Conservation (phyloP, 257 asterid genomes). For the Scutellaria barbata region DNA sequence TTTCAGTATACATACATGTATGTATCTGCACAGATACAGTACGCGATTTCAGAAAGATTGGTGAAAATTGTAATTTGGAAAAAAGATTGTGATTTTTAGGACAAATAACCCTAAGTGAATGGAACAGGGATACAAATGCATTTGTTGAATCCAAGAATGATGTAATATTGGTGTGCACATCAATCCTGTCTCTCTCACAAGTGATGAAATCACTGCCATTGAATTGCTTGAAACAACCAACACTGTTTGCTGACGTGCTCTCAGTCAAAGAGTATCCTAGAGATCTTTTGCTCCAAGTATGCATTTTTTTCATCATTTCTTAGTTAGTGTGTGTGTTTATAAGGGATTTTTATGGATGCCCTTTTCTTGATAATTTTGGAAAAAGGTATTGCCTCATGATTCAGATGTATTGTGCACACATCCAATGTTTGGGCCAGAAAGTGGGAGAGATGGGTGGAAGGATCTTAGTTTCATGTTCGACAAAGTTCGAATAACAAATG, state of each 20-base stretch:
- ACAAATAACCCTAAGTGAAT: background rate
- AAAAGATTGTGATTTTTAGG: no score
- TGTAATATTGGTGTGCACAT: slow-evolving; percentile 70
- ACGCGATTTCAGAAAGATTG: no score
- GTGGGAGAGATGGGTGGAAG: slow-evolving; percentile 84
- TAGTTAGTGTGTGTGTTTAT: background rate
- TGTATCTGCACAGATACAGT: no score
- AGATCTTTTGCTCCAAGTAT: slow-evolving; percentile 70
- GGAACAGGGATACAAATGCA: slow-evolving; percentile 59
- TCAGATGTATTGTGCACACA: slow-evolving; percentile 88
- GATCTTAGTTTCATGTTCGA: slow-evolving; percentile 73
- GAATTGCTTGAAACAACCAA: slow-evolving; percentile 49
- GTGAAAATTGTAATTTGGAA: no score
- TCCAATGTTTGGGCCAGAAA: slow-evolving; percentile 96
- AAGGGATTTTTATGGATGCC: background rate
- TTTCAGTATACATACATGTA: background rate
- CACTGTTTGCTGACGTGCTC: slow-evolving; percentile 82
- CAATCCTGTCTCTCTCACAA: slow-evolving; percentile 69
- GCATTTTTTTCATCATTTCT: background rate
- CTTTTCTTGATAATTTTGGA: slow-evolving; percentile 3
- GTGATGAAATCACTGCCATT: slow-evolving; percentile 67
- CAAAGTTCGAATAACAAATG: slow-evolving; percentile 64
- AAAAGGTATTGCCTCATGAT: slow-evolving; percentile 73
- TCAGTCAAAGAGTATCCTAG: slow-evolving; percentile 85
- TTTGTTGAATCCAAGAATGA: slow-evolving; percentile 70